Conservation (phyloP, 495 filamentous ascomycete species). For the Podospora pseudoanserina region DNA sequence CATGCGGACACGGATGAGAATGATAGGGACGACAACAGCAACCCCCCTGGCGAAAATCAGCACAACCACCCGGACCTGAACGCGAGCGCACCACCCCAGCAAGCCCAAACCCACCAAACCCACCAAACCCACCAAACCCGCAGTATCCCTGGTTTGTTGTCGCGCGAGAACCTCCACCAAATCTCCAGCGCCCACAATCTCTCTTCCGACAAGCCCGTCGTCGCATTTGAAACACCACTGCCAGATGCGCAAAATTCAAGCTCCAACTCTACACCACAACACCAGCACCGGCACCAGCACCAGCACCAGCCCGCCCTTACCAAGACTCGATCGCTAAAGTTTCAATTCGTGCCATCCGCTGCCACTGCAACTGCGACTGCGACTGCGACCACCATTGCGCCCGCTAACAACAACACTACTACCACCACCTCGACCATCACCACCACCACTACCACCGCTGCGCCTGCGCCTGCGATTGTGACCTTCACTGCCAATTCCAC, state of each 20-base stretch:
- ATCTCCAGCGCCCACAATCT: constrained; percentile 24
- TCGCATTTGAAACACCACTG: constrained; percentile 16
- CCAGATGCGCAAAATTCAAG: constrained; percentile 17
- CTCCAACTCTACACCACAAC: background rate
- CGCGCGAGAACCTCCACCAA: constrained; percentile 26
- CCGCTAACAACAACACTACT: constrained; percentile 1
- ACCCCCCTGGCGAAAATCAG: constrained; percentile 21
- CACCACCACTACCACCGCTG: constrained; percentile 11
- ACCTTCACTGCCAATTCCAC: constrained; percentile 11
- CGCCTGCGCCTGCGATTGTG: background rate
- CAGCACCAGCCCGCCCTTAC: constrained; percentile 9
- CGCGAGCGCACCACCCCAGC: constrained; percentile 10
- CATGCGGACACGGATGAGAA: no score
- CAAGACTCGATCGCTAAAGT: constrained; percentile 16
- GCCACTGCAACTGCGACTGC: constrained; percentile 4
- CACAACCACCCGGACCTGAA: background rate
- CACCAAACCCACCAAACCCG: background rate
- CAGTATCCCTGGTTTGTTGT: constrained; percentile 29
- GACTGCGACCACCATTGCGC: constrained; percentile 2
- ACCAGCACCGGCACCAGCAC: background rate
- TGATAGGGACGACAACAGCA: background rate
- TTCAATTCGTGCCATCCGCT: constrained; percentile 6
- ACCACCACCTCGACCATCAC: constrained; percentile 12
- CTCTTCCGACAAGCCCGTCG: constrained; percentile 13
- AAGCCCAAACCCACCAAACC: background rate